Percentiles rank a stretch among this genome's conserved stretches.
These are phyloP conservation scores for Nakazawaea laoshanensis DNA, from an alignment of 805 yeast genomes.

Conservation along the genomic window DNA sequence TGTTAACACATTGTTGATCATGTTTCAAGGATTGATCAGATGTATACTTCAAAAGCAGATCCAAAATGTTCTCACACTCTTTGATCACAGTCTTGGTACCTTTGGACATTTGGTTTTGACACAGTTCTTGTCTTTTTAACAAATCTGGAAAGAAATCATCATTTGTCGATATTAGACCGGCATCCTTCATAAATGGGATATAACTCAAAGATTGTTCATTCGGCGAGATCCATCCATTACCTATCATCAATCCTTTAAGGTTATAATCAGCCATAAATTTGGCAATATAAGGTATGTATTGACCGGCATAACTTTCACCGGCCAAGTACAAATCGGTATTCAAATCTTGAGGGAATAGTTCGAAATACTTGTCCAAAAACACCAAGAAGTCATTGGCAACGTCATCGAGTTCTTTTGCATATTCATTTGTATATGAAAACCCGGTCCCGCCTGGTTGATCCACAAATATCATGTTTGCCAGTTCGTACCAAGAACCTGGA, in stretches of 20 bases:
- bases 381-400: slow-evolving; percentile 55
- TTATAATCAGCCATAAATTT: slow-evolving; percentile 45
- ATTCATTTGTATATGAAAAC: slow-evolving; percentile 56
- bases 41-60: slow-evolving; percentile 26
- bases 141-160: slow-evolving; percentile 32
- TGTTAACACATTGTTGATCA: slow-evolving; percentile 60
- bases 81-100: slow-evolving; percentile 15
- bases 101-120: slow-evolving; percentile 45
- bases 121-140: slow-evolving; percentile 42
- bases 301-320: slow-evolving; percentile 97
- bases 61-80: slow-evolving; percentile 35
- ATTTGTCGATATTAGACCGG: slow-evolving; percentile 40
- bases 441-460: slow-evolving; percentile 98
- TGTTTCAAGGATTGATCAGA: slow-evolving; percentile 16
- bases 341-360: slow-evolving; percentile 64
- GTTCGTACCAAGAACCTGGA: slow-evolving; percentile 76
- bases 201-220: slow-evolving; percentile 75
- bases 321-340: slow-evolving; percentile 65
- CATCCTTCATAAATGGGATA: slow-evolving; percentile 57
- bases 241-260: slow-evolving; percentile 66
- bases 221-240: slow-evolving; percentile 95
- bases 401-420: slow-evolving; percentile 43
- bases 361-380: slow-evolving; percentile 61
- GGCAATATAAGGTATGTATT: slow-evolving; percentile 87
- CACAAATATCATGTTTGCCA: slow-evolving; percentile 72